Conservation (phyloP, 805 yeast species). For the Candida germanica region DNA sequence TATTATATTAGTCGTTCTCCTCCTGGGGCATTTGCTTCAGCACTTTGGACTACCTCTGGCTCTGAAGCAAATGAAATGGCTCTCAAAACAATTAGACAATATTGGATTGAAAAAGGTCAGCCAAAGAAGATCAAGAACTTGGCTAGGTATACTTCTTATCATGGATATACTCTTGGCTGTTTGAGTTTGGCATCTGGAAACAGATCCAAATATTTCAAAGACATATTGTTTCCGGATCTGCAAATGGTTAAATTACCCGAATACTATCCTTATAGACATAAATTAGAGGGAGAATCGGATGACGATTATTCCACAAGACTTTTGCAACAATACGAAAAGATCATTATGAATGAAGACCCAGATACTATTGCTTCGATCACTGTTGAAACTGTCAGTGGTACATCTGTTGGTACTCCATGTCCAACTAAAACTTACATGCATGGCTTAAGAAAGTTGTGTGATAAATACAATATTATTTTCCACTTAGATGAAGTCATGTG, state of each 20-base stretch:
- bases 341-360: constrained; percentile 24
- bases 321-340: constrained; percentile 21
- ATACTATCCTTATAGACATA: constrained; percentile 28
- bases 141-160: constrained; percentile 25
- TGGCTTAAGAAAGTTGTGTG: constrained; percentile 28
- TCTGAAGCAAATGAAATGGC: constrained; percentile 30
- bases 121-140: constrained; percentile 21
- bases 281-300: constrained; percentile 19
- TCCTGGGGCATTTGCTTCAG: constrained; percentile 40
- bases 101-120: constrained; percentile 23
- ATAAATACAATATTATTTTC: constrained; percentile 29
- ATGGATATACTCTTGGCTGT: constrained; percentile 27
- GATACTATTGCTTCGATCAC: constrained; percentile 26
- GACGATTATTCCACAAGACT: constrained; percentile 22
- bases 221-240: constrained; percentile 17
- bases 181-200: constrained; percentile 20
- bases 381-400: constrained; percentile 28
- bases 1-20: constrained; percentile 38
- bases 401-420: constrained; percentile 25
- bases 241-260: constrained; percentile 20
- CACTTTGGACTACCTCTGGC: constrained; percentile 36
- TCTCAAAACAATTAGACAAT: constrained; percentile 25
- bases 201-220: constrained; percentile 20
- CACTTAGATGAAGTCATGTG: constrained; percentile 37
- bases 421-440: constrained; percentile 25